Base-by-base conservation (phyloP, 106 monocot species). In the Dioscorea dumetorum region DNA sequence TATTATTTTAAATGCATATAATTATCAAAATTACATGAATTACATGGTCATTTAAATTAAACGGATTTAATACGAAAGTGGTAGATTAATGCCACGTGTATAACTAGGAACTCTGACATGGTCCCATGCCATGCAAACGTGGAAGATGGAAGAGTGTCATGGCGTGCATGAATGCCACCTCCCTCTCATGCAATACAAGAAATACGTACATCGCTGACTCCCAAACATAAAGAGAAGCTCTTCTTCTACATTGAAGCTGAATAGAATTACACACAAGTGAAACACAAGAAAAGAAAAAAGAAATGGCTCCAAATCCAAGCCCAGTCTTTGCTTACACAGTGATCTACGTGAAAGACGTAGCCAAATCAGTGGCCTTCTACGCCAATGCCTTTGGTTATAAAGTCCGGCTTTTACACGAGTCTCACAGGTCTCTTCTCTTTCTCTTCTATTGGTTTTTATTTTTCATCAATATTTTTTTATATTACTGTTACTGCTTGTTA, bases 261-360 rank as follows among this genome's bases (percentile, higher is more conserved):
- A 28, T 20, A 11, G 8, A 4, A 22, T 24, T 22, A n/a, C n/a
- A n/a, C 3, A 19, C 4, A 60, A 22, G 21, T 4, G 12, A 23
- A 8, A 41, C 12, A 50, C 18, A 14, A 50, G 10, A 58, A 21
- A 33, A 50, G 54, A 49, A 24, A 49, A 24, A 10, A 50, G 12
- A 28, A 66, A 78, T 75, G 74, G 73, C 49, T 12, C 17, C 16
- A 14, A 61, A 62, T 33, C 58, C 77, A 28, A 74, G 24, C 20
- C 88, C 91, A 8, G 77, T 75, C 49, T 85, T 78, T 63, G 87
- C 87, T 34, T 92, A 92, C 82, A 83, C 80, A 0, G 88, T 88
- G 17, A 84, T 92, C 49, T 92, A 92, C 82, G 91, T 92, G n/a
- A 78, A 74, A 33, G 91, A 88, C 73, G 91, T 92, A 2, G 85